Conservation (phyloP, 352 stramenopile species). For the Globisporangium sylvaticum region DNA sequence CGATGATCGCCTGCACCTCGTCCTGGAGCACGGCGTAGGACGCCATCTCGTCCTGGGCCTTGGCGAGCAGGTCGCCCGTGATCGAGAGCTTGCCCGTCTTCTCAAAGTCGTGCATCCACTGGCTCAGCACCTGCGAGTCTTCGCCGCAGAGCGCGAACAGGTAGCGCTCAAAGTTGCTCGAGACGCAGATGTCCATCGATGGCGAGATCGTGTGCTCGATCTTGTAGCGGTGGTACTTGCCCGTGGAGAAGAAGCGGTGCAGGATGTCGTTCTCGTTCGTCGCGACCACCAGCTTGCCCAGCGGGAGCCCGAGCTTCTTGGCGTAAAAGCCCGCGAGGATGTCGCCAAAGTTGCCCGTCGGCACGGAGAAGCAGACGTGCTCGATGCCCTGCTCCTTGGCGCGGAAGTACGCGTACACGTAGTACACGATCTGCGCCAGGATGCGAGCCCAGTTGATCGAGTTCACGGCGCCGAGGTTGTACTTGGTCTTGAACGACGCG, state of each 20-base stretch:
- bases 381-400: slow-evolving; percentile 59
- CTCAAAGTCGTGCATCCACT: slow-evolving; percentile 96
- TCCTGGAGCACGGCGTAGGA: slow-evolving; percentile 84
- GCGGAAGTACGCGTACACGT: slow-evolving; percentile 97
- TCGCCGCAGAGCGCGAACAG: slow-evolving; percentile 96
- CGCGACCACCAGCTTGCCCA: slow-evolving; percentile 96
- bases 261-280: slow-evolving; percentile 99
- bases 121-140: slow-evolving; percentile 82
- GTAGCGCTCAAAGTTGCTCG: slow-evolving; percentile 99
- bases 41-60: slow-evolving; percentile 92
- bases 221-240: slow-evolving; percentile 93
- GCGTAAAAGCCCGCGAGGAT: slow-evolving; percentile 98
- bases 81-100: slow-evolving; percentile 92
- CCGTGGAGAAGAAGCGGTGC: slow-evolving; percentile 96
- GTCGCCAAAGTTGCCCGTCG: slow-evolving; percentile 99
- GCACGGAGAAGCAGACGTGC: slow-evolving; percentile 94
- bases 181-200: slow-evolving; percentile 99
- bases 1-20: slow-evolving; percentile 92
- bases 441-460: slow-evolving; percentile 99
- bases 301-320: slow-evolving; percentile 89
- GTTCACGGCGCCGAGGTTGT: slow-evolving; percentile 97
- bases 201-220: slow-evolving; percentile 95
- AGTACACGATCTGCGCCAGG: slow-evolving; percentile 98
- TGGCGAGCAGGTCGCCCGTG: slow-evolving; percentile 81
- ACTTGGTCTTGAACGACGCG: slow-evolving; percentile 89